phyloP scores from a whole-genome alignment of 345 rosid species.

The Pseudoturritis turrita region DNA sequence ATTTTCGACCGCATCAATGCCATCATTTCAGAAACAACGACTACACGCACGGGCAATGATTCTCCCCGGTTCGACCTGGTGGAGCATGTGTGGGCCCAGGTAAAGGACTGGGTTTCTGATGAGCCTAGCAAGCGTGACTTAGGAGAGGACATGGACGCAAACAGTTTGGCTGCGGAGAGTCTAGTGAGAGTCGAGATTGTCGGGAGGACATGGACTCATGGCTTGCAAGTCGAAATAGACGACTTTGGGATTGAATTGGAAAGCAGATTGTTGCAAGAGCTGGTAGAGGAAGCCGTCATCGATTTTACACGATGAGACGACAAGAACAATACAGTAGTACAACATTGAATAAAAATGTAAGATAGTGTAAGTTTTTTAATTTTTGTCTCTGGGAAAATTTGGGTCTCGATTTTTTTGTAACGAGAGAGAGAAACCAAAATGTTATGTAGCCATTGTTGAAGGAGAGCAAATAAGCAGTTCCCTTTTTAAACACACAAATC shows the following conservation, averaged over 20 bases:
- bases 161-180: constrained; percentile 61
- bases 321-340: background rate
- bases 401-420: constrained; percentile 21
- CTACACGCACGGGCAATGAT: background rate
- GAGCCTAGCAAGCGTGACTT: constrained; percentile 19
- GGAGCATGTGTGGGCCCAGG: constrained; percentile 56
- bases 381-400: constrained; percentile 2
- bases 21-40: constrained; percentile 42
- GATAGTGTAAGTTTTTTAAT: constrained; percentile 9
- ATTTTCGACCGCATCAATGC: constrained; percentile 63
- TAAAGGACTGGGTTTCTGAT: constrained; percentile 62
- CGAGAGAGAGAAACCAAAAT: background rate
- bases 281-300: constrained; percentile 70
- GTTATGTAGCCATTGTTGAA: constrained; percentile 20
- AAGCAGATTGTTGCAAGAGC: constrained; percentile 60
- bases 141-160: constrained; percentile 48
- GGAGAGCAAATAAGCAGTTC: constrained; percentile 8
- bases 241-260: constrained; percentile 56
- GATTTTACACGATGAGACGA: constrained; percentile 36
- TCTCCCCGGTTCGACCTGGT: constrained; percentile 31
- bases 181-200: constrained; percentile 70
- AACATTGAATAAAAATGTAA: constrained; percentile 22
- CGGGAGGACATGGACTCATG: constrained; percentile 62
- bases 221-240: constrained; percentile 42
- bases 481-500: constrained; percentile 17